A percentile compares a stretch with the other conserved stretches of the same genome.
Evolutionary conservation across 78 protist genomes (phyloP).

Genomic region (Dictyostelium brefeldianum): DNA sequence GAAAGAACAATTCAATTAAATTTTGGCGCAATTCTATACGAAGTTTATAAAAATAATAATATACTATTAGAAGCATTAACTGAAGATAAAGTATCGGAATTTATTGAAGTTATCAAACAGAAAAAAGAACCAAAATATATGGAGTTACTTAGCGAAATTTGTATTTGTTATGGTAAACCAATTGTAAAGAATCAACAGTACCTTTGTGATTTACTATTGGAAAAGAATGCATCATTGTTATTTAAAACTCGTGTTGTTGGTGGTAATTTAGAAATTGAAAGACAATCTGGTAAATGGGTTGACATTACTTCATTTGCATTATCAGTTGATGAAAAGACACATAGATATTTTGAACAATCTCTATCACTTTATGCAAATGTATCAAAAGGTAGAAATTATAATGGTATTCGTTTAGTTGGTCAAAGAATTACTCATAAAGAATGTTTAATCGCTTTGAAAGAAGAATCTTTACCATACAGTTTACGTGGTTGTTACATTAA

Average conservation of each 20-base stretch:
- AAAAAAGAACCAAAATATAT: slow-evolving; percentile 48
- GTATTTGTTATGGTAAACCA: slow-evolving; percentile 53
- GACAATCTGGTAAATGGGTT: slow-evolving; percentile 29
- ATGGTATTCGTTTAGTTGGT: slow-evolving; percentile 56
- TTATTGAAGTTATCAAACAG: slow-evolving; percentile 32
- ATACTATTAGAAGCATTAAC: slow-evolving; percentile 55
- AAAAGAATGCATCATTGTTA: slow-evolving; percentile 34
- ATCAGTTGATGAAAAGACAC: slow-evolving; percentile 37
- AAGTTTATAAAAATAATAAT: slow-evolving; percentile 60
- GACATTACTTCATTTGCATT: slow-evolving; percentile 26
- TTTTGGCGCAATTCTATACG: slow-evolving; percentile 37
- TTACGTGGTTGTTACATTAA: slow-evolving; percentile 59
- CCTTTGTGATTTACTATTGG: slow-evolving; percentile 44
- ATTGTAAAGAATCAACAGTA: slow-evolving; percentile 73
- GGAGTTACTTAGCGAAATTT: slow-evolving; percentile 66
- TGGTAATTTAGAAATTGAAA: slow-evolving; percentile 37
- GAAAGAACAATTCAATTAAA: slow-evolving; percentile 17
- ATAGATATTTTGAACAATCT: slow-evolving; percentile 60
- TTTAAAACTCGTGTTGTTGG: not conserved
- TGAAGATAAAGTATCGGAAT: slow-evolving; percentile 32
- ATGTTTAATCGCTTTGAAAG: slow-evolving; percentile 56
- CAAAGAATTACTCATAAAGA: slow-evolving; percentile 38
- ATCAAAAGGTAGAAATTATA: slow-evolving; percentile 58
- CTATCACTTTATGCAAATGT: slow-evolving; percentile 57
- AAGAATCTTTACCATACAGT: slow-evolving; percentile 27